Evolutionary conservation across 140 eudicot genomes (phyloP).

Genomic region (Stevia rebaudiana): DNA sequence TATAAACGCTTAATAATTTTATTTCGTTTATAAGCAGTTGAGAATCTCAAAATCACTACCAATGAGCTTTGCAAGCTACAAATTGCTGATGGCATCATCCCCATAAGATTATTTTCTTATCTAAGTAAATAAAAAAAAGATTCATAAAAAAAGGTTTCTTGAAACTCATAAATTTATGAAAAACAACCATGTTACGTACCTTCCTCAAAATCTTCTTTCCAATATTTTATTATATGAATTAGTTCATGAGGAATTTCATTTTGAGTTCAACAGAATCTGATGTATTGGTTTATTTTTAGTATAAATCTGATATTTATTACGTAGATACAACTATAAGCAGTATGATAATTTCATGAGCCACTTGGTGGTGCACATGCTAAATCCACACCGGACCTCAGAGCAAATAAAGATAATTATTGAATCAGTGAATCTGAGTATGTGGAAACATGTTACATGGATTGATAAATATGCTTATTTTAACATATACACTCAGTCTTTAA

Average conservation of each 20-base stretch:
- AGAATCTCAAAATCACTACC: slow-evolving; percentile 84
- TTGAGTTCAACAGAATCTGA: not conserved
- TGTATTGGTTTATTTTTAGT: not conserved
- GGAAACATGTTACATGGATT: no score
- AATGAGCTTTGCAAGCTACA: slow-evolving; percentile 52
- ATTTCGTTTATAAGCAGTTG: slow-evolving; percentile 61
- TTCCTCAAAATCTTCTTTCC: not conserved
- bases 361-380: slow-evolving; percentile 93
- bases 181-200: not conserved
- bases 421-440: slow-evolving; percentile 63
- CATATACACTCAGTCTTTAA: no score
- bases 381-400: slow-evolving; percentile 70
- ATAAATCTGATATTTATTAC: not conserved
- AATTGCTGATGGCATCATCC: slow-evolving; percentile 71
- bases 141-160: not conserved
- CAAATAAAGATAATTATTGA: slow-evolving; percentile 59
- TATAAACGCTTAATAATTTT: no score
- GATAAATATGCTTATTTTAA: no score
- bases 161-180: not conserved
- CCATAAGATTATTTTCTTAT: slow-evolving; percentile 32
- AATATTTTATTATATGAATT: not conserved
- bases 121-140: not conserved
- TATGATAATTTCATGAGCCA: slow-evolving; percentile 54
- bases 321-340: not conserved
- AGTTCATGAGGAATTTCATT: not conserved